These are phyloP conservation scores for Begonia masoniana DNA, from an alignment of 306 rosid species.

Conservation along the genomic window DNA sequence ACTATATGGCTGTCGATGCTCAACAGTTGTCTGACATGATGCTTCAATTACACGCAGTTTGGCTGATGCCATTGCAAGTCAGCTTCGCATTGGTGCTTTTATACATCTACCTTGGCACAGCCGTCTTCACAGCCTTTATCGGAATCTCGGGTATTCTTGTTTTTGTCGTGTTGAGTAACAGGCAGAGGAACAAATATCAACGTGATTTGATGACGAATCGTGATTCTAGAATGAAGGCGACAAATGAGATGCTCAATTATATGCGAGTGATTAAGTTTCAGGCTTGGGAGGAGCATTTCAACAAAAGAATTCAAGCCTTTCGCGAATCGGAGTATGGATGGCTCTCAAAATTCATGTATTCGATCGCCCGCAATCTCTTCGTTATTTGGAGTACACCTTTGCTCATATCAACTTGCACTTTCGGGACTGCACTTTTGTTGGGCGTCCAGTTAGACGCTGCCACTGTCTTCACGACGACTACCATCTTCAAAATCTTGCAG, in stretches of 20 bases:
- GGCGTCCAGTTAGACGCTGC: constrained; percentile 76
- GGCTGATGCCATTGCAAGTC: constrained; percentile 91
- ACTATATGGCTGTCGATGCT: constrained; percentile 91
- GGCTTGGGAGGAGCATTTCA: constrained; percentile 95
- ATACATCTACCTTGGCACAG: constrained; percentile 41
- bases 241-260: constrained; percentile 89
- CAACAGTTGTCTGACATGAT: constrained; percentile 94
- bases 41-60: constrained; percentile 66
- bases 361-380: constrained; percentile 34
- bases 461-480: constrained; percentile 82
- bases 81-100: constrained; percentile 45
- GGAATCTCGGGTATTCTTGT: constrained; percentile 36
- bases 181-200: constrained; percentile 45
- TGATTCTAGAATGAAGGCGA: constrained; percentile 87
- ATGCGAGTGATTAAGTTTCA: constrained; percentile 96
- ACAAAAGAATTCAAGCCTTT: constrained; percentile 38
- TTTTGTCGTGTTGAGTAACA: constrained; percentile 30
- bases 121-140: constrained; percentile 36
- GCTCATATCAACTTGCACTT: constrained; percentile 60
- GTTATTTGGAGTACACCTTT: constrained; percentile 74
- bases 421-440: constrained; percentile 54
- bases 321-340: constrained; percentile 62
- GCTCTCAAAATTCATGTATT: constrained; percentile 74
- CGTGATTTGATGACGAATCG: constrained; percentile 65
- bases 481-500: constrained; percentile 72